phyloP scores from a whole-genome alignment of 495 filamentous ascomycete genomes.

The Annulohypoxylon moriforme region DNA sequence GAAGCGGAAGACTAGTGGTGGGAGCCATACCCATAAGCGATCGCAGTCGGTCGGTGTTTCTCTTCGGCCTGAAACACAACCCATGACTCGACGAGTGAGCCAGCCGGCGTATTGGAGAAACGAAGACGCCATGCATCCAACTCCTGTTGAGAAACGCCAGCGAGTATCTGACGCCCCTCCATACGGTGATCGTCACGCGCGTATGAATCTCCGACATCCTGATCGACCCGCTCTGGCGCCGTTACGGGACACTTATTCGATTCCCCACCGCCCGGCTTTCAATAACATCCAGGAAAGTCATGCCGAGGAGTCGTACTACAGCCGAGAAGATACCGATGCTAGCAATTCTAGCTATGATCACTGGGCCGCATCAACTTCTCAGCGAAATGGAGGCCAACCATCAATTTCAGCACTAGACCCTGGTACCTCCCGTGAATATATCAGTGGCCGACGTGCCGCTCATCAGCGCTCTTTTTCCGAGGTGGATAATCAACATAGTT shows the following conservation, averaged over 20 bases:
- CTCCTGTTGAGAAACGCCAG: conserved; percentile 47
- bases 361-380: conserved; percentile 24
- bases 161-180: conserved; percentile 28
- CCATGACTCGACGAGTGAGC: conserved; percentile 48
- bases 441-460: conserved; percentile 1
- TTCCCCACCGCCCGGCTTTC: conserved; percentile 39
- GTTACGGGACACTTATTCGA: conserved; percentile 13
- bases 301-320: conserved; percentile 30
- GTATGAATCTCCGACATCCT: conserved; percentile 1
- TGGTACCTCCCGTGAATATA: conserved; percentile 1
- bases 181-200: conserved; percentile 28
- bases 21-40: conserved; percentile 48
- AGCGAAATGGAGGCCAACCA: conserved; percentile 17
- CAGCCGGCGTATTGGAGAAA: conserved; percentile 37
- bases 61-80: conserved; percentile 31
- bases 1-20: conserved; percentile 38
- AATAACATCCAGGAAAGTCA: conserved; percentile 43
- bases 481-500: conserved; percentile 7
- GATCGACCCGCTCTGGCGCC: conserved; percentile 26
- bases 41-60: conserved; percentile 54
- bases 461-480: conserved; percentile 33
- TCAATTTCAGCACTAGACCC: conserved; percentile 6
- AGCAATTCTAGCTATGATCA: conserved; percentile 24
- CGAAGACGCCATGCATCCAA: conserved; percentile 12
- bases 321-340: neutral